These are phyloP conservation scores for Cercospora brassicicola DNA, from an alignment of 2,329 filamentous ascomycete genomes.

Conservation along the genomic window DNA sequence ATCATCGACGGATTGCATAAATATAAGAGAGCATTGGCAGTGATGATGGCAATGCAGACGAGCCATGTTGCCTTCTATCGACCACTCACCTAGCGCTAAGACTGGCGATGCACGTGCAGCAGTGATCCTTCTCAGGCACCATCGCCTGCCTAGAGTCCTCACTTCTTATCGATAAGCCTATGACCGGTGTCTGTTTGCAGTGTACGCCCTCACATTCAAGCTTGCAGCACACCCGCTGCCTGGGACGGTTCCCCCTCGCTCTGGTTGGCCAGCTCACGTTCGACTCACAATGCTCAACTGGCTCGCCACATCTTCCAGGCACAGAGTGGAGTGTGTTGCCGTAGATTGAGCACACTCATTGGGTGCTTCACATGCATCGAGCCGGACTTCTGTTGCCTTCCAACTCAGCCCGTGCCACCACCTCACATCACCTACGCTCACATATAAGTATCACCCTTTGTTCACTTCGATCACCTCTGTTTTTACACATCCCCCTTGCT, in stretches of 20 bases:
- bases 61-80: background rate
- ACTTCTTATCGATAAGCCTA: background rate
- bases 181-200: background rate
- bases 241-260: background rate
- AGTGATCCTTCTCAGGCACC: conserved; percentile 9
- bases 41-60: background rate
- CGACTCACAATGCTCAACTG: background rate
- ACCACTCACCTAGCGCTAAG: background rate
- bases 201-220: background rate
- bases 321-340: background rate
- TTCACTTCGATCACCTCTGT: background rate
- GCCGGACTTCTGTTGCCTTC: background rate
- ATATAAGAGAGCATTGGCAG: too few species aligned
- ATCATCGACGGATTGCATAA: too few species aligned
- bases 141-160: conserved; percentile 6
- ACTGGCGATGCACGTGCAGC: background rate
- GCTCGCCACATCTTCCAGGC: background rate
- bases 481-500: background rate
- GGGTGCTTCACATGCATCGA: background rate
- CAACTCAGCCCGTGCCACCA: background rate
- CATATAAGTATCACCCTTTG: background rate
- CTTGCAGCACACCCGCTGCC: conserved; percentile 1
- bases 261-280: background rate
- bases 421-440: background rate
- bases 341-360: background rate